A percentile compares a stretch with the other conserved stretches of the same genome.
Evolutionary conservation across 2,329 filamentous ascomycete species (phyloP).

Genomic region (Monosporascus sp.): DNA sequence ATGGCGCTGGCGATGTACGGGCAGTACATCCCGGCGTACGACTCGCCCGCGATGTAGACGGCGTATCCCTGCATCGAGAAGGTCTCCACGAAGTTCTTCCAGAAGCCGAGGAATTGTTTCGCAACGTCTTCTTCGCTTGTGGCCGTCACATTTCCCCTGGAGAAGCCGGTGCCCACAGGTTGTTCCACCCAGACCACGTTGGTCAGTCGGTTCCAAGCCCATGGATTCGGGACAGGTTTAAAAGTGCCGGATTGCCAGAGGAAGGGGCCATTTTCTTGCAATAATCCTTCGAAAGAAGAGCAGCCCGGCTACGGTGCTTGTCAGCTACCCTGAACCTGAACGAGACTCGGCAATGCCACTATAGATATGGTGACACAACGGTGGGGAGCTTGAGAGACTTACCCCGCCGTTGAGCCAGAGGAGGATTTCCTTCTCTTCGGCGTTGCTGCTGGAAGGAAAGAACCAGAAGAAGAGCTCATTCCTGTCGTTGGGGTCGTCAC

Average conservation of each 20-base stretch:
- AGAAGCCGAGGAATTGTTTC: conserved; percentile 70
- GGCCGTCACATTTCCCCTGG: conserved; percentile 58
- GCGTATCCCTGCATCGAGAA: conserved; percentile 50
- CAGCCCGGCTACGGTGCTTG: conserved; percentile 43
- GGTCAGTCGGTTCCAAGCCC: conserved; percentile 70
- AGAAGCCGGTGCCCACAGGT: conserved; percentile 63
- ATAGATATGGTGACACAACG: background rate
- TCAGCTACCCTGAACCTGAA: background rate
- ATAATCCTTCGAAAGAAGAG: conserved; percentile 59
- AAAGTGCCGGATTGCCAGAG: conserved; percentile 66
- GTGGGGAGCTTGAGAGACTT: conserved; percentile 14
- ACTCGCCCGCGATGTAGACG: conserved; percentile 50
- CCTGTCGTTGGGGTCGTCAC: conserved; percentile 32
- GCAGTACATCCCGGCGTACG: conserved; percentile 48
- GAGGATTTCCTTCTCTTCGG: conserved; percentile 43
- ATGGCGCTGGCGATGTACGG: conserved; percentile 53
- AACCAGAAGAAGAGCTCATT: conserved; percentile 53
- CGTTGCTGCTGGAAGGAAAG: conserved; percentile 43
- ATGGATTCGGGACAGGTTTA: conserved; percentile 59
- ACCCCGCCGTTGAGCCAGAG: conserved; percentile 48
- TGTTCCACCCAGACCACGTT: conserved; percentile 76
- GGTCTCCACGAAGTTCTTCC: conserved; percentile 51
- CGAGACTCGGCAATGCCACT: background rate
- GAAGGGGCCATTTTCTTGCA: conserved; percentile 76
- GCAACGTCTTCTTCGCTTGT: conserved; percentile 63